Evolutionary conservation across 345 rosid species (phyloP), one percentile per base, ranked within the genome.

Genomic region (Eucalyptus lansdowneana): DNA sequence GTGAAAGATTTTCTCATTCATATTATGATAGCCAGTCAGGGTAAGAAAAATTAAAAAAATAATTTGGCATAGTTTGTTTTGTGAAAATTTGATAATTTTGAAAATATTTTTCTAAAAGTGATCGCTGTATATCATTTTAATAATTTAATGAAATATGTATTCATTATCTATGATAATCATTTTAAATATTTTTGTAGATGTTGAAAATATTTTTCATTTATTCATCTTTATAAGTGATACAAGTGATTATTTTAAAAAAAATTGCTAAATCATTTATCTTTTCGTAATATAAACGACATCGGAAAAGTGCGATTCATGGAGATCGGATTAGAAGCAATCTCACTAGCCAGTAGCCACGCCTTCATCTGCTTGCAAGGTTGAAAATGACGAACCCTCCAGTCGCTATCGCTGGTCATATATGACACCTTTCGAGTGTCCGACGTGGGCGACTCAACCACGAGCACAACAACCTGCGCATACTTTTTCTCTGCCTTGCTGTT

Each of bases 281-380:
- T 67, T 2, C 2, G 0, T 0, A 1, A 67, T 62, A 6, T 9
- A n/a, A 14, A 65, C 6, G 11, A 8, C 16, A 11, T 58, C 2
- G 21, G 17, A 62, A 65, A 65, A 65, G 17, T n/a, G 37, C 21
- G 21, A 67, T 31, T 69, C 80, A 9, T 34, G 80, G 44, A 34
- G 80, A 69, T 69, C 40, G 80, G 22, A 34, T 69, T 34, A 34
- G 80, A 16, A 34, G 44, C 80, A 34, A 69, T 69, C 80, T 69
- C 80, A 34, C 11, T 31, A 9, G 80, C 58, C 25, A 53, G 58
- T 53, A 53, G 58, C 24, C 42, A 16, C 80, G 11, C 44, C 44
- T 69, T 34, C 80, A 17, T 53, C 58, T 17, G 24, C 80, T 69
- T 9, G 24, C 80, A 9, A 34, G 80, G 44, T 69, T 69, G 80